These are phyloP conservation scores for Cordyceps fumosorosea DNA, from an alignment of 2,329 filamentous ascomycete species.

Conservation along the genomic window DNA sequence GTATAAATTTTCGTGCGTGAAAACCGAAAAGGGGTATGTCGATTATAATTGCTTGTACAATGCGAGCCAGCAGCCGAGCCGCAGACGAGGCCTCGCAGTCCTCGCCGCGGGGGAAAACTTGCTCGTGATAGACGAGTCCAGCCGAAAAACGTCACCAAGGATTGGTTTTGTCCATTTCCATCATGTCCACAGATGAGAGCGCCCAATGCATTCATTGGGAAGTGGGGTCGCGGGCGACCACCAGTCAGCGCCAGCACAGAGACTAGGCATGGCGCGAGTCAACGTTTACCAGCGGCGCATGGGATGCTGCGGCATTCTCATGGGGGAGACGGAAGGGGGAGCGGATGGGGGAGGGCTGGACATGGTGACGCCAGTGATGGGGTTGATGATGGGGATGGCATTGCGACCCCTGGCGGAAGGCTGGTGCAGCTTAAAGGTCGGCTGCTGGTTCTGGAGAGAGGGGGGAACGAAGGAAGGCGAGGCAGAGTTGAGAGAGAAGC, in stretches of 20 bases:
- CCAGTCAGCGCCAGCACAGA: constrained; percentile 25
- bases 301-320: constrained; percentile 48
- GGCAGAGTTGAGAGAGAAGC: constrained; percentile 65
- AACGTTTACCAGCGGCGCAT: constrained; percentile 48
- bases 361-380: constrained; percentile 80
- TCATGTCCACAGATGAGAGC: constrained; percentile 41
- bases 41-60: constrained; percentile 46
- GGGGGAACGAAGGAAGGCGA: constrained; percentile 62
- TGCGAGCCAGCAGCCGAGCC: constrained; percentile 7
- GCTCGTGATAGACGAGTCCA: constrained; percentile 26
- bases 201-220: constrained; percentile 13
- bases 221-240: constrained; percentile 20
- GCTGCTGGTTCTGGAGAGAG: constrained; percentile 57
- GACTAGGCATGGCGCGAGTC: constrained; percentile 20
- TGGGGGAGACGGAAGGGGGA: constrained; percentile 62
- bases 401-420: constrained; percentile 85
- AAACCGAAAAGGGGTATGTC: constrained; percentile 32
- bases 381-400: constrained; percentile 96
- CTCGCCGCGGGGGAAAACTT: constrained; percentile 1
- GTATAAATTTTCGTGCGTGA: constrained; percentile 23
- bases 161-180: neutral
- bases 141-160: constrained; percentile 36
- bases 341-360: constrained; percentile 79
- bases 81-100: constrained; percentile 6
- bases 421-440: constrained; percentile 78